phyloP scores from a whole-genome alignment of 768 basidiomycete species.

The Boletus barrowsii region DNA sequence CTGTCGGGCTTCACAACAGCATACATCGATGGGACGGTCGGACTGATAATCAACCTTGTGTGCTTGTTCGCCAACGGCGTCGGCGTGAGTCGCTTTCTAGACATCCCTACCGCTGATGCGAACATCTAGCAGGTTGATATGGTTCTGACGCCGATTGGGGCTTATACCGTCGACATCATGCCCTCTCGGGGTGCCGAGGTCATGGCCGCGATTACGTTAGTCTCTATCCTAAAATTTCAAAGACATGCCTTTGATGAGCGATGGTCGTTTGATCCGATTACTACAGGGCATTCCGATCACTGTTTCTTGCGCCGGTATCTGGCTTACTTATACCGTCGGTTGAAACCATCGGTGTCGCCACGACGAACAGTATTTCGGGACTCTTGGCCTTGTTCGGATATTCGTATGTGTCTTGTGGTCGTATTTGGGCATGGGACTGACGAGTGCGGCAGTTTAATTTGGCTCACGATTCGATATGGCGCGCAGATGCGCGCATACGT shows the following conservation, averaged over 20 bases:
- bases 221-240: background rate
- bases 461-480: background rate
- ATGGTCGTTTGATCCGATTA: background rate
- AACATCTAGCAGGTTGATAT: background rate
- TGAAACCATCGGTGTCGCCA: conserved; percentile 25
- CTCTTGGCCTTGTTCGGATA: conserved; percentile 49
- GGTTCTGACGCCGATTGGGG: background rate
- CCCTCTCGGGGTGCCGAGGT: background rate
- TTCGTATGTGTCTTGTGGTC: conserved; percentile 40
- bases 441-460: background rate
- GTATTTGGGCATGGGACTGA: background rate
- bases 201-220: background rate
- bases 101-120: background rate
- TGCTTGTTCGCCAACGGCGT: conserved; percentile 63
- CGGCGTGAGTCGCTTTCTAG: conserved; percentile 43
- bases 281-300: background rate
- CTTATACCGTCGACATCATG: background rate
- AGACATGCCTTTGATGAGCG: background rate
- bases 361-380: conserved; percentile 47
- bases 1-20: conserved; percentile 47
- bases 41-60: conserved; percentile 48
- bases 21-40: conserved; percentile 47
- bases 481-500: background rate
- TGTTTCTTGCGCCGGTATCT: conserved; percentile 11
- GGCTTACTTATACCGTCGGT: conserved; percentile 40